Evolutionary conservation across 345 rosid species (phyloP), one percentile per base, ranked within the genome.

Genomic region (Lepidium aucheri): DNA sequence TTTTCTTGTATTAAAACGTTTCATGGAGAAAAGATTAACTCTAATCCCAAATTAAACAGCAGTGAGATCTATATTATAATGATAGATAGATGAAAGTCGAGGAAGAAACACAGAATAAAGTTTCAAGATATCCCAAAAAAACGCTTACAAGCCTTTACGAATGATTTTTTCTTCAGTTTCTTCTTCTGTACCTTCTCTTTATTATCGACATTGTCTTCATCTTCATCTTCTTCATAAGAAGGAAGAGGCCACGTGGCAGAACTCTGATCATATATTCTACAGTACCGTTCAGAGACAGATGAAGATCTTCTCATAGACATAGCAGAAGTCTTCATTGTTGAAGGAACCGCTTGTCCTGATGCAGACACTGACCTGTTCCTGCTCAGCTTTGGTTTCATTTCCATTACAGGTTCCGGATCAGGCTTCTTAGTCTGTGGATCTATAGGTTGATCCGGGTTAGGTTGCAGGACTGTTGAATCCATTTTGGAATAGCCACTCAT

Each of bases 241-340:
- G 84, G 81, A n/a, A 85, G 76, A 33, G 79, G 53, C 50, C 77
- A 52, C 41, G 84, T 72, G 49, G 73, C 73, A 62, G 93, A 68
- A 33, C 73, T 67, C 74, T 83, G 93, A 74, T 82, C 87, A 62
- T 87, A 88, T 78, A 93, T 86, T 77, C 98, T 81, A 22, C 87
- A 68, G 46, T 92, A 86, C 56, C 93, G 86, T 43, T 87, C 95
- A 3, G 90, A 81, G 9, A 87, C 91, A 9, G 98, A 93, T 0
- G 90, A 79, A 47, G 96, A 90, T 79, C 96, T 85, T 65, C 80
- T 80, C 87, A 85, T 79, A 47, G 98, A 85, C 67, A 90, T 11
- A 12, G 83, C 91, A 38, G 32, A 28, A 5, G 80, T 78, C 67
- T 77, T 82, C 26, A 84, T 77, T 1, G 85, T 74, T 38, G 83